Percentiles rank a stretch among this genome's conserved stretches.
These are phyloP conservation scores for Russula abietina DNA, from an alignment of 768 basidiomycete genomes.

Conservation along the genomic window DNA sequence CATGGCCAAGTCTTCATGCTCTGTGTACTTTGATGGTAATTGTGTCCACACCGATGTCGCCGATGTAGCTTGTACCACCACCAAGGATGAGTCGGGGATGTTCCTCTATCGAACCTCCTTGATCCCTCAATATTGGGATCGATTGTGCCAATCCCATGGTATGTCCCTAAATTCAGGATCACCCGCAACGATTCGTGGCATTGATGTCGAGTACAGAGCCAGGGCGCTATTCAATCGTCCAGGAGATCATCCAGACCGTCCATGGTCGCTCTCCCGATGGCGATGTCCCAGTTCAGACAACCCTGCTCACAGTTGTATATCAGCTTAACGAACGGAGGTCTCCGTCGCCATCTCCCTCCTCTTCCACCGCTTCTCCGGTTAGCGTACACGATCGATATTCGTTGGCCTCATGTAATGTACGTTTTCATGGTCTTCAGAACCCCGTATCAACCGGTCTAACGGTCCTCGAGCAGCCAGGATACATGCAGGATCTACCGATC, in stretches of 20 bases:
- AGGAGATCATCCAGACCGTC: slow-evolving; percentile 43
- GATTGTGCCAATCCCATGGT: slow-evolving; percentile 52
- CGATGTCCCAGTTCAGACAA: slow-evolving; percentile 12
- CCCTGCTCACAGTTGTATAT: slow-evolving; percentile 29
- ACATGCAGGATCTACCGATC: slow-evolving; percentile 25
- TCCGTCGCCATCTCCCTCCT: slow-evolving; percentile 14
- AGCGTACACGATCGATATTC: slow-evolving; percentile 21
- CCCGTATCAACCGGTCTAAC: slow-evolving; percentile 2
- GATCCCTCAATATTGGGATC: slow-evolving; percentile 61
- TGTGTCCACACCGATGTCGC: slow-evolving; percentile 48
- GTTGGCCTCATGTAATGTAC: slow-evolving; percentile 20
- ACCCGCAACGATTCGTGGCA: not conserved
- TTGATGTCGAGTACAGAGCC: slow-evolving; percentile 44
- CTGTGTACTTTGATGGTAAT: slow-evolving; percentile 45
- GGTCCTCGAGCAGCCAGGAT: slow-evolving; percentile 16
- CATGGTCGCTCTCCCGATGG: slow-evolving; percentile 14
- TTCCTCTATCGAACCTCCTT: slow-evolving; percentile 55
- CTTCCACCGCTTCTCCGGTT: slow-evolving; percentile 20
- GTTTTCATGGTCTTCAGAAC: not conserved
- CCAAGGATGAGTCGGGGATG: slow-evolving; percentile 16
- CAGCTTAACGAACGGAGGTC: slow-evolving; percentile 26
- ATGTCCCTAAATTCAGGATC: slow-evolving; percentile 23
- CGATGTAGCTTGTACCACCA: slow-evolving; percentile 23
- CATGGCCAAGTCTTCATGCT: slow-evolving; percentile 49
- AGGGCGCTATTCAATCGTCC: slow-evolving; percentile 57